Conservation (phyloP, 2,329 filamentous ascomycete species). For the Diaporthe longicolla region DNA sequence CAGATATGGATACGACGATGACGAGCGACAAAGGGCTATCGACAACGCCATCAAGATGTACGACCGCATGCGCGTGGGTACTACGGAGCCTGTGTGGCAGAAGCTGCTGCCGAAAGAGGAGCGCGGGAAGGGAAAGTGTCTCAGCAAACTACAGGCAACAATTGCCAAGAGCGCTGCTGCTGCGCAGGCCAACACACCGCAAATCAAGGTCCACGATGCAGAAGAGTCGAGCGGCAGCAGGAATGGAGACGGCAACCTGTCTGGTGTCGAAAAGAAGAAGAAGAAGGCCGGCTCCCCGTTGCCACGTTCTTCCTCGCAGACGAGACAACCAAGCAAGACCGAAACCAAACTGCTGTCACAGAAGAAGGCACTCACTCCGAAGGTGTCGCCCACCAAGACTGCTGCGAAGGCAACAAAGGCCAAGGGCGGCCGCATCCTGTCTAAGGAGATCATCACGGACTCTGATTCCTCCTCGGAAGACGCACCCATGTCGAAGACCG, state of each 20-base stretch:
- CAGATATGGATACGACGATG: slow-evolving; percentile 70
- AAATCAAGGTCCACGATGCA: slow-evolving; percentile 64
- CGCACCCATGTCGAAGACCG: slow-evolving; percentile 57
- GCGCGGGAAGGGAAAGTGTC: slow-evolving; percentile 70
- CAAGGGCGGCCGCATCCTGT: slow-evolving; percentile 63
- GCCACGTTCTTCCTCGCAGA: slow-evolving; percentile 66
- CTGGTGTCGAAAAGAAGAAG: slow-evolving; percentile 49
- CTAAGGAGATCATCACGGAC: slow-evolving; percentile 70
- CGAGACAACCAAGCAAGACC: slow-evolving; percentile 63
- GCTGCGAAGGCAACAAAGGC: slow-evolving; percentile 47
- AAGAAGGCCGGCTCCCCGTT: slow-evolving; percentile 59
- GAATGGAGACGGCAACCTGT: slow-evolving; percentile 58
- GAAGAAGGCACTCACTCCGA: slow-evolving; percentile 56
- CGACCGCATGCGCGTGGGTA: slow-evolving; percentile 70
- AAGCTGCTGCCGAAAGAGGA: slow-evolving; percentile 70
- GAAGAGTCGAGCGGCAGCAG: slow-evolving; percentile 62
- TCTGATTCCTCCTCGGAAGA: slow-evolving; percentile 68
- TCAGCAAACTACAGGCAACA: slow-evolving; percentile 73
- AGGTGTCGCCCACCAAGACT: slow-evolving; percentile 60
- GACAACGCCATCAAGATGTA: slow-evolving; percentile 73
- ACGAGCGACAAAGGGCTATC: slow-evolving; percentile 71
- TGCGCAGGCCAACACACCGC: slow-evolving; percentile 64
- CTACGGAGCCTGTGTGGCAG: slow-evolving; percentile 73
- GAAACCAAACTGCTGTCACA: slow-evolving; percentile 66
- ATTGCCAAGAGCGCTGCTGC: slow-evolving; percentile 65